Percentiles rank a stretch among this genome's conserved stretches.
Evolutionary conservation across 768 basidiomycete species (phyloP).

Genomic region (Xerocomus spinulosus): DNA sequence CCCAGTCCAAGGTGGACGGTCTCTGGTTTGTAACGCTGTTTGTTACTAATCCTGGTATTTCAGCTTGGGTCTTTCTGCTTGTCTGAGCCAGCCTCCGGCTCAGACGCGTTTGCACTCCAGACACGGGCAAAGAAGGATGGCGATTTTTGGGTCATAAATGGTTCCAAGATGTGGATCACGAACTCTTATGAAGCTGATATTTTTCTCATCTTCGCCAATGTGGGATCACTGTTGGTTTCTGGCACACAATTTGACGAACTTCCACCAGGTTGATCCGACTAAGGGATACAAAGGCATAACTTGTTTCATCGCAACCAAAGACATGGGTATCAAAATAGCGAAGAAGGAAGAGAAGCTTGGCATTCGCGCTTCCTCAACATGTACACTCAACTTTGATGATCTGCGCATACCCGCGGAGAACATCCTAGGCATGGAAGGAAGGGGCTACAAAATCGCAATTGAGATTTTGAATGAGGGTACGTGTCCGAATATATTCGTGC

Average conservation of each 20-base stretch:
- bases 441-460: conserved; percentile 95
- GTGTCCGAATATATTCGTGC: background rate
- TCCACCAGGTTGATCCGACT: conserved; percentile 64
- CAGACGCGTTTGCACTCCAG: conserved; percentile 95
- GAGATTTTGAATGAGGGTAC: conserved; percentile 91
- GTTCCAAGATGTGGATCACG: conserved; percentile 99
- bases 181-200: conserved; percentile 91
- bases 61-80: conserved; percentile 96
- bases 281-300: conserved; percentile 99
- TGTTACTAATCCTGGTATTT: conserved; percentile 1
- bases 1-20: conserved; percentile 62
- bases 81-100: conserved; percentile 89
- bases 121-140: conserved; percentile 89
- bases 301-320: conserved; percentile 93
- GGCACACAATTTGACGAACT: background rate
- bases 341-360: conserved; percentile 99
- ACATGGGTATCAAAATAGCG: conserved; percentile 94
- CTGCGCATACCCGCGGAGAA: conserved; percentile 82
- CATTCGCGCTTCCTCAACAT: conserved; percentile 94
- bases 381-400: conserved; percentile 92
- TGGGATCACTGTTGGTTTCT: conserved; percentile 32
- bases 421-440: conserved; percentile 85
- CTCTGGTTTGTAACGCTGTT: background rate
- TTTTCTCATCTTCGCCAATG: conserved; percentile 93
- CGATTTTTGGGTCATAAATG: conserved; percentile 81